Base-by-base conservation (phyloP, 495 filamentous ascomycete genomes). In the Tuber umbilicatum region DNA sequence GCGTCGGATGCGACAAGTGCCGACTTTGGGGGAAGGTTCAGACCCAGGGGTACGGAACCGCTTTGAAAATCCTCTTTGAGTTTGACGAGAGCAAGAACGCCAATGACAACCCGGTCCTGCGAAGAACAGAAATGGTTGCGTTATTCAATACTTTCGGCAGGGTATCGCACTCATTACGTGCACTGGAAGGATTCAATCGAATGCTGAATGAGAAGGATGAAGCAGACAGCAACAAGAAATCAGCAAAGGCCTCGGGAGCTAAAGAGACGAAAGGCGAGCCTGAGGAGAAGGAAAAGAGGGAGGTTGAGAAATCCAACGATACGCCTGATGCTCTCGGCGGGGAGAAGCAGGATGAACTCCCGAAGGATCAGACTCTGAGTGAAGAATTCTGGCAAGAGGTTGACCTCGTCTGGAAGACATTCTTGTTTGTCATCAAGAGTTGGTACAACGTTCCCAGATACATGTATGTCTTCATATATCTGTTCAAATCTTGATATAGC, bases 21-120 rank as follows among this genome's bases (percentile, higher is more conserved):
- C 89, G 95, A 23, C 89, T 99, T 4, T 99, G 95, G 96, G 95
- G 95, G 70, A 99, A 98, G 84, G 84, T 99, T n/a, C 95, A 99
- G 83, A 95, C 93, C 9, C 92, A 91, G 31, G 95, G 95, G 23
- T 98, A 97, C 81, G 96, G 95, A 45, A 94, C 95, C 2, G 95
- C 95, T 16, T 84, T 99, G 47, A 99, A 99, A 84, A 90, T 99
- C 2, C 86, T 99, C 2, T 99, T 98, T 80, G 96, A 99, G 79
- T 97, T 94, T 77, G 93, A 97, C 82, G 90, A 92, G 83, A 90
- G 89, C 76, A 89, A 91, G 70, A 87, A 90, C 73, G 82, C 84
- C 9, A 88, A 88, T 43, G 87, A 90, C 74, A 91, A 92, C 76
- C 94, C 93, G 9, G 86, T 86, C 55, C 86, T 98, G 35, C 88